Conservation (phyloP, 495 filamentous ascomycete genomes). For the Penicillium lagena region DNA sequence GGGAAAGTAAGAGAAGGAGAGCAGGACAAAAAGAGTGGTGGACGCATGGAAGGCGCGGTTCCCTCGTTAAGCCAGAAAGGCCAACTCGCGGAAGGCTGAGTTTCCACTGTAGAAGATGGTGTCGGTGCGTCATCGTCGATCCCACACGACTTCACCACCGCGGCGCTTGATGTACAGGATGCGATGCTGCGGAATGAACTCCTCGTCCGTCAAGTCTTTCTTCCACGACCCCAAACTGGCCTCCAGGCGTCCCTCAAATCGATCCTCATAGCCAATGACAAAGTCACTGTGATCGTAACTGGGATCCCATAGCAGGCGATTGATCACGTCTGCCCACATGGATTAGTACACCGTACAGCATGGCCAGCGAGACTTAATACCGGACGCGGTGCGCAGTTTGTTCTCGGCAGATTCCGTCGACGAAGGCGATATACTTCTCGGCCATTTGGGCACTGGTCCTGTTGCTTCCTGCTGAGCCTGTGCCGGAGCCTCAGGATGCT, state of each 20-base stretch:
- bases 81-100: conserved; percentile 29
- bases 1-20: no score
- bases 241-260: conserved; percentile 62
- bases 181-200: conserved; percentile 79
- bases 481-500: no score
- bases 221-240: conserved; percentile 61
- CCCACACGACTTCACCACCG: conserved; percentile 49
- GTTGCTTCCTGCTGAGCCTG: no score
- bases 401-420: conserved; percentile 5
- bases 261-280: conserved; percentile 69
- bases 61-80: conserved; percentile 18
- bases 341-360: not conserved
- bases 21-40: not conserved
- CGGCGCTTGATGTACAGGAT: conserved; percentile 63
- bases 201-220: conserved; percentile 70
- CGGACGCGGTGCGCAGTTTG: conserved; percentile 12
- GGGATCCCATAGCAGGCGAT: conserved; percentile 67
- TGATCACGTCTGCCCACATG: conserved; percentile 52
- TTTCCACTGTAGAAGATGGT: conserved; percentile 54
- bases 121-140: conserved; percentile 48
- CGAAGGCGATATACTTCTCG: not conserved
- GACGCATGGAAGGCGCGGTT: conserved; percentile 1
- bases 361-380: not conserved
- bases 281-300: conserved; percentile 53
- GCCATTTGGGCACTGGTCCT: not conserved